Evolutionary conservation across 2,329 filamentous ascomycete species (phyloP), one percentile per base, ranked within the genome.

Genomic region (Colletotrichum shisoi): DNA sequence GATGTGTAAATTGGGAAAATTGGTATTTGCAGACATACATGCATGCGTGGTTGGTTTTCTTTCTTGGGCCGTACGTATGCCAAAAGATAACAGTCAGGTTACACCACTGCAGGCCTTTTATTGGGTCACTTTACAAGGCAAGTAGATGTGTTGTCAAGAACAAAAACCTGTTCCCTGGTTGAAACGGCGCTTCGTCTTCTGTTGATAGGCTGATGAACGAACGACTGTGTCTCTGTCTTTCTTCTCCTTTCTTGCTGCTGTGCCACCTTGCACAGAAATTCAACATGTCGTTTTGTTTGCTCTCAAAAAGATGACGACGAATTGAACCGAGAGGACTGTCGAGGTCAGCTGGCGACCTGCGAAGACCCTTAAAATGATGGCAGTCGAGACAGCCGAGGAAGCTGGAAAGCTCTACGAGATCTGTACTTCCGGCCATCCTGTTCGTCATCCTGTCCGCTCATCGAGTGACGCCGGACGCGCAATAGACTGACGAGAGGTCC

Each of bases 361-460:
- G 4, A 19, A n/a, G 24, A 17, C 61, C 54, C 56, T 34, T 34
- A 24, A 19, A 39, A 12, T 3, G 48, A 45, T 39, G 44, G n/a
- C 17, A 21, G 19, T 37, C 3, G 24, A 44, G 15, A 49, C 27
- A 56, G 19, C 62, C 61, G 61, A 59, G 61, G 64, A 64, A 64
- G 61, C 19, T 67, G 24, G 21, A 27, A 3, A 17, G 39, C 24
- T 62, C 39, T 12, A 13, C 24, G 45, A 19, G n/a, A 39, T 66
- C 27, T 48, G 40, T 42, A 21, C 40, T 46, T 45, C n/a, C 15
- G 51, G 13, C 39, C 8, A 21, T 17, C n/a, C 21, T 31, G 31
- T 21, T 40, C 15, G 34, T 15, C 31, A 17, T 34, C 5, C 4
- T 27, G 17, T 3, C 31, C 9, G 19, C 13, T 17, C 13, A n/a